These are phyloP conservation scores for Austropuccinia psidii DNA, from an alignment of 1,284 basidiomycete genomes.

Conservation along the genomic window DNA sequence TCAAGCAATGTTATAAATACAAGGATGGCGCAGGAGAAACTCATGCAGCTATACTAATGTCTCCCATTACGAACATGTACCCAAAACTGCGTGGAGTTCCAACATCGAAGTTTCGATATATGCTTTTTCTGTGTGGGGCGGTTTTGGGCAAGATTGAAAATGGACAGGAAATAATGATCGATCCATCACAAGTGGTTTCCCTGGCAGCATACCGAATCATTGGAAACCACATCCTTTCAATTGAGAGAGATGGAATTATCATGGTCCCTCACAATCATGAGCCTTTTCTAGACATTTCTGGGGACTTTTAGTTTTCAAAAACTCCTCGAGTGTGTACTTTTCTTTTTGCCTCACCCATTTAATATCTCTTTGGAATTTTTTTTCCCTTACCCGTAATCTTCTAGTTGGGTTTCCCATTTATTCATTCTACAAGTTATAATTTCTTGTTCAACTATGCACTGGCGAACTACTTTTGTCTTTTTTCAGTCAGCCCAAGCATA, in stretches of 20 bases:
- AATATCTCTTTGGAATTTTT: no score
- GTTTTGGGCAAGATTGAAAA: neutral
- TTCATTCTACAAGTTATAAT: no score
- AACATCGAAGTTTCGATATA: neutral
- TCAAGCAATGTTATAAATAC: neutral
- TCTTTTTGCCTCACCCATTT: no score
- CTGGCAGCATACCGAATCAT: constrained; percentile 7
- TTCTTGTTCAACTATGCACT: no score
- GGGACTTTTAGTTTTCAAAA: no score
- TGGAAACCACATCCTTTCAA: neutral
- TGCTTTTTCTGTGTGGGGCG: neutral
- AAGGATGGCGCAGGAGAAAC: neutral
- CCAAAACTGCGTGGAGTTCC: neutral
- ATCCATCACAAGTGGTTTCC: neutral
- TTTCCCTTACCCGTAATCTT: no score
- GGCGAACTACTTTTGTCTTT: no score
- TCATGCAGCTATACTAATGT: neutral
- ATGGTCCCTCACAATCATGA: neutral
- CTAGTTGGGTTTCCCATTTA: no score
- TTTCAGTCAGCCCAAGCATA: no score
- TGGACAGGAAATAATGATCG: neutral
- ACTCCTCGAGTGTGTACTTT: no score
- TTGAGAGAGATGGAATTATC: neutral
- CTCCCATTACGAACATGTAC: neutral
- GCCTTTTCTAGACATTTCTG: neutral